Evolutionary conservation across 2,329 filamentous ascomycete genomes (phyloP), one percentile per base, ranked within the genome.

Genomic region (Dactylonectria estremocensis): DNA sequence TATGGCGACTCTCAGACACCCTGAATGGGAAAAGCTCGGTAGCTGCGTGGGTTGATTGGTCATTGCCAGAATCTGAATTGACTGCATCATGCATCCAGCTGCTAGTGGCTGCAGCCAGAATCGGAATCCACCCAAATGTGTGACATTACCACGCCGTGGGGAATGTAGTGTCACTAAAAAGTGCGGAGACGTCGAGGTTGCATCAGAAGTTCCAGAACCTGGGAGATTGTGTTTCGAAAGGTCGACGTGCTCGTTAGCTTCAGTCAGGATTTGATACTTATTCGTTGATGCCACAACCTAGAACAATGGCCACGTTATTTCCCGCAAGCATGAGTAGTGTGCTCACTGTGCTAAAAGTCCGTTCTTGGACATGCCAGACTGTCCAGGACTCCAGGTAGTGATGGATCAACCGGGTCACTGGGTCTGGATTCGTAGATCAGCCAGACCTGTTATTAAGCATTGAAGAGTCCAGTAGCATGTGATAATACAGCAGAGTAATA

Each of bases 81-180:
- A 22, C 28, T 37, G 43, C 16, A 20, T 20, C 18, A 9, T n/a
- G n/a, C 43, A 16, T 16, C 40, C 16, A 49, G 14, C n/a, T 48
- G 45, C 5, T 52, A 58, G 22, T 58, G 24, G 55, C 11, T 48
- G 55, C 14, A n/a, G 28, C 22, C 55, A 58, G 55, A 58, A 58
- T 58, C 55, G 33, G 55, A 58, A 48, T 40, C 37, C 37, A 40
- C 37, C 37, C 37, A 40, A 40, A 40, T 40, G 37, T 40, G 37
- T 40, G 37, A 40, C 37, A 40, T 40, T 16, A 40, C 37, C 37
- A 13, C 37, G 14, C 37, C 16, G 37, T 40, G 16, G 13, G 37
- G n/a, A n/a, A n/a, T n/a, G n/a, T 16, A 6, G 11, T n/a, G 13
- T 40, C 37, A 16, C 16, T 40, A 28, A 28, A 28, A 28, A 28